phyloP scores from a whole-genome alignment of 768 basidiomycete species.

The Leccinum disarticulatum region DNA sequence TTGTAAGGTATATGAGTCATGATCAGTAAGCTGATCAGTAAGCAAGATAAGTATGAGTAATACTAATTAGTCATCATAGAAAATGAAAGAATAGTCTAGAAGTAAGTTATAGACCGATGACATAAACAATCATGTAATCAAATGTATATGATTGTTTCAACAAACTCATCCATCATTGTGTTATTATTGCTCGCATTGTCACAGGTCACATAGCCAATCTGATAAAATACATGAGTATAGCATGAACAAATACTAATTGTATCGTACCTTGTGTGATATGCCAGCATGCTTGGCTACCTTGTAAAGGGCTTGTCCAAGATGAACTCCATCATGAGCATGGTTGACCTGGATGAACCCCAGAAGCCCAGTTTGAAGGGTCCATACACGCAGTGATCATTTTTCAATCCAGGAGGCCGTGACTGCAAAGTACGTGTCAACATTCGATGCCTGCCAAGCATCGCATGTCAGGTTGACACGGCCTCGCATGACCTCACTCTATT shows the following conservation, averaged over 20 bases:
- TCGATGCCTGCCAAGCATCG: not conserved
- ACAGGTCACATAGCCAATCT: not conserved
- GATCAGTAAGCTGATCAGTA: too few species aligned
- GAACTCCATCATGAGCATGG: not conserved
- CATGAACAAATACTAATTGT: not conserved
- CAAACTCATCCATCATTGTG: not conserved
- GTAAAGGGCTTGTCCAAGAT: not conserved
- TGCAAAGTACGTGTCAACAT: not conserved
- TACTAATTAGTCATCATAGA: too few species aligned
- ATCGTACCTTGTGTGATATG: not conserved
- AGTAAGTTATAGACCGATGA: too few species aligned
- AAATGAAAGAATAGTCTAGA: too few species aligned
- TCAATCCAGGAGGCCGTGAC: not conserved
- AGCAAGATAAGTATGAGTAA: too few species aligned
- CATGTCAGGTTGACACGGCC: not conserved
- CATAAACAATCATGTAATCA: too few species aligned
- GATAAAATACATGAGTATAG: not conserved
- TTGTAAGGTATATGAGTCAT: too few species aligned
- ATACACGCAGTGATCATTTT: not conserved
- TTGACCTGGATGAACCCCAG: not conserved
- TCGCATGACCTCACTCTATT: not conserved
- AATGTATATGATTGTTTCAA: too few species aligned
- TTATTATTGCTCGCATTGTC: not conserved
- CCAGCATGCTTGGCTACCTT: not conserved
- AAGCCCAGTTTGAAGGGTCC: not conserved